Percentiles rank a stretch among this genome's conserved stretches.
Evolutionary conservation across 2,329 filamentous ascomycete genomes (phyloP).

Genomic region (Karstenula rhodostoma): DNA sequence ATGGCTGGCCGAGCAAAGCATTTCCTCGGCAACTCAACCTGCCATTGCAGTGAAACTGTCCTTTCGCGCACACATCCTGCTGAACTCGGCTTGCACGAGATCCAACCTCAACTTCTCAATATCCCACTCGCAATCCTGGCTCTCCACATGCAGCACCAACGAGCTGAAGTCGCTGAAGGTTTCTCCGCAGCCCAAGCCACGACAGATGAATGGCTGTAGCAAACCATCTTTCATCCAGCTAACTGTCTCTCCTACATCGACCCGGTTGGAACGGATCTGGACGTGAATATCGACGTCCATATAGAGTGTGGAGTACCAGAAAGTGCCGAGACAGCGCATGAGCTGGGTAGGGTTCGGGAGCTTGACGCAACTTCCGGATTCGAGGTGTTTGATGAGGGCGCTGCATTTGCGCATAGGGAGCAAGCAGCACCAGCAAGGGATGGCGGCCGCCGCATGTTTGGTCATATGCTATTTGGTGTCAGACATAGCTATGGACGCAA

Average conservation of each 20-base stretch:
- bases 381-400: slow-evolving; percentile 48
- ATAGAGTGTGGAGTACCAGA: slow-evolving; percentile 45
- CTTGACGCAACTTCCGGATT: slow-evolving; percentile 71
- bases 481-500: background rate
- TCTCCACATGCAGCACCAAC: slow-evolving; percentile 40
- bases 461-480: slow-evolving; percentile 36
- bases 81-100: slow-evolving; percentile 32
- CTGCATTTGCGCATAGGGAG: slow-evolving; percentile 34
- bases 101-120: slow-evolving; percentile 34
- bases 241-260: slow-evolving; percentile 30
- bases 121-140: slow-evolving; percentile 36
- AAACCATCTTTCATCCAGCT: slow-evolving; percentile 34
- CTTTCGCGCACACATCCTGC: slow-evolving; percentile 19
- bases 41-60: slow-evolving; percentile 16
- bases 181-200: slow-evolving; percentile 33
- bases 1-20: background rate
- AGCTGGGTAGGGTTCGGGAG: slow-evolving; percentile 64
- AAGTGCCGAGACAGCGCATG: slow-evolving; percentile 35
- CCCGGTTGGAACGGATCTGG: slow-evolving; percentile 36
- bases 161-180: slow-evolving; percentile 37
- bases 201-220: slow-evolving; percentile 43
- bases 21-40: background rate
- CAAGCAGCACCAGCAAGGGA: slow-evolving; percentile 39
- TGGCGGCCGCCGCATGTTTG: slow-evolving; percentile 29
- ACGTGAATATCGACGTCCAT: slow-evolving; percentile 47